phyloP scores from a whole-genome alignment of 345 rosid species.

The Gossypium ekmanianum region DNA sequence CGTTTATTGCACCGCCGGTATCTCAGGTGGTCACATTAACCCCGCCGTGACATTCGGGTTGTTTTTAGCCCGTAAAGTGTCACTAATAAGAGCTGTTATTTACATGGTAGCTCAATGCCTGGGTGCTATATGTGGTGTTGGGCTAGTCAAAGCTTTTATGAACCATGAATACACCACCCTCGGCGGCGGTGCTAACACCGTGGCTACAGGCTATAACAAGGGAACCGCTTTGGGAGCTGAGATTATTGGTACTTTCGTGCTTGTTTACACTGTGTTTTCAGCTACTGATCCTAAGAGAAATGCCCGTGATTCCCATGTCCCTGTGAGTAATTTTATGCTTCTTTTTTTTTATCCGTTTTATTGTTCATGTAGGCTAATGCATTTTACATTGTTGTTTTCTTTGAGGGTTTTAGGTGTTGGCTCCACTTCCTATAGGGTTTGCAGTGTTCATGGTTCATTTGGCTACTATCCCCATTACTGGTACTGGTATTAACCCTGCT shows the following conservation, averaged over 20 bases:
- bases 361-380: constrained; percentile 20
- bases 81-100: constrained; percentile 55
- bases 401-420: not conserved
- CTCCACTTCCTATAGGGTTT: not conserved
- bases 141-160: constrained; percentile 80
- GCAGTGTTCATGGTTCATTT: constrained; percentile 51
- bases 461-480: constrained; percentile 69
- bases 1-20: constrained; percentile 22
- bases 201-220: constrained; percentile 48
- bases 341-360: constrained; percentile 63
- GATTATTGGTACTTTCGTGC: constrained; percentile 42
- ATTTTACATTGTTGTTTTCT: too few species aligned
- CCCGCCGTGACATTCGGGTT: constrained; percentile 65
- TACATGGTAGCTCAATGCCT: constrained; percentile 82
- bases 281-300: constrained; percentile 89
- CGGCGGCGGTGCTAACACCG: constrained; percentile 68
- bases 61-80: constrained; percentile 48
- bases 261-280: constrained; percentile 28
- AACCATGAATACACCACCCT: constrained; percentile 44
- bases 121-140: constrained; percentile 83
- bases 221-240: constrained; percentile 82
- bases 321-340: constrained; percentile 31
- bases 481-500: constrained; percentile 71
- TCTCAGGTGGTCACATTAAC: constrained; percentile 45
- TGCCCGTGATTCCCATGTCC: constrained; percentile 81